phyloP scores from a whole-genome alignment of 345 rosid species.

The Eucalyptus sp. region DNA sequence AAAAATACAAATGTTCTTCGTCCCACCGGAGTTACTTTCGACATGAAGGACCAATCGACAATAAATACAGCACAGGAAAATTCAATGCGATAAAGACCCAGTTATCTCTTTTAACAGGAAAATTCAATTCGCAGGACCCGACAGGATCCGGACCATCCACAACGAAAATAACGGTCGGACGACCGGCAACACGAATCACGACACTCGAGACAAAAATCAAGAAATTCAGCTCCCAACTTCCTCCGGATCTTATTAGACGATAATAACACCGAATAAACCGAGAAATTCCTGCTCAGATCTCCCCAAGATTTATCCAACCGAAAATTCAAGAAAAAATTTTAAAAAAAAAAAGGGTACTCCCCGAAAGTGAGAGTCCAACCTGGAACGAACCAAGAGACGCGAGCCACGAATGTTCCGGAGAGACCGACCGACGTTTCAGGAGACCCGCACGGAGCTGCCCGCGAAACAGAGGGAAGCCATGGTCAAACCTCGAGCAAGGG shows the following conservation, averaged over 20 bases:
- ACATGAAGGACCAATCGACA: neutral
- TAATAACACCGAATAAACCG: neutral
- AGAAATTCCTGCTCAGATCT: neutral
- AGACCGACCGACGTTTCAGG: neutral
- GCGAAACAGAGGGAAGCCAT: neutral
- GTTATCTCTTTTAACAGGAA: neutral
- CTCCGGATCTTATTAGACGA: neutral
- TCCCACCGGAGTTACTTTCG: neutral
- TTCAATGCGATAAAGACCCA: neutral
- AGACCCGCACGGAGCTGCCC: neutral
- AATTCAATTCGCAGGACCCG: neutral
- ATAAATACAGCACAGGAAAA: neutral
- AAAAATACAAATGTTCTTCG: neutral
- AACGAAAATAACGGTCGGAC: neutral
- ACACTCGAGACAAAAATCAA: neutral
- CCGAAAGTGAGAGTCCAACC: neutral
- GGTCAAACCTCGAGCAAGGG: neutral
- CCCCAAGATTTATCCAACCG: neutral
- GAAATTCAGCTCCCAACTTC: neutral
- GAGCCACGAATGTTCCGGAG: neutral
- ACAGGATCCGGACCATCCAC: neutral
- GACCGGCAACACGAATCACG: neutral
- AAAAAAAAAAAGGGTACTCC: neutral
- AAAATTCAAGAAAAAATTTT: neutral
- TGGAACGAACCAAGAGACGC: neutral